phyloP scores from a whole-genome alignment of 1,284 basidiomycete genomes.

The Trametes polyzona region DNA sequence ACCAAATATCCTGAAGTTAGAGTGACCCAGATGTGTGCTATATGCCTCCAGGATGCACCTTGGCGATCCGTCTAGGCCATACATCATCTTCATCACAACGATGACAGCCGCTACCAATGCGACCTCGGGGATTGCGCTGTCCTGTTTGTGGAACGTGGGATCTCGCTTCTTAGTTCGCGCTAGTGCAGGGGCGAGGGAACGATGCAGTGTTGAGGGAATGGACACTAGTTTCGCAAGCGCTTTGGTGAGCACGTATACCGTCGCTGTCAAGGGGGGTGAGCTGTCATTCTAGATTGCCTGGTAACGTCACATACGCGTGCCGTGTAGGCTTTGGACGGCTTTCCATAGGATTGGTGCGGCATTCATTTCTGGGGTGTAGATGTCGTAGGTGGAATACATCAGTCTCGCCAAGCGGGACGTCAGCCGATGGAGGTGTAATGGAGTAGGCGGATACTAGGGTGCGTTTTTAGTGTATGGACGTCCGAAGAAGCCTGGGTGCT shows the following conservation, averaged over 20 bases:
- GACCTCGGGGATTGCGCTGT: conserved; percentile 78
- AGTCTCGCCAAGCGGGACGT: conserved; percentile 64
- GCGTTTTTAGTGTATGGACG: neutral
- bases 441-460: conserved; percentile 65
- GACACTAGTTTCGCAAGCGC: conserved; percentile 58
- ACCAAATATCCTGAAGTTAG: neutral
- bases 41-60: conserved; percentile 45
- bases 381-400: conserved; percentile 54
- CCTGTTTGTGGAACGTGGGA: conserved; percentile 52
- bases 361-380: conserved; percentile 82
- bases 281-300: too few relatives aligned
- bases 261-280: too few relatives aligned
- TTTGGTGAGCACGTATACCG: conserved; percentile 66
- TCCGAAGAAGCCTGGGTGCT: conserved; percentile 29
- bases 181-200: conserved; percentile 52
- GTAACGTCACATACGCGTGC: conserved; percentile 84
- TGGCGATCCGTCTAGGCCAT: conserved; percentile 75
- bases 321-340: conserved; percentile 68
- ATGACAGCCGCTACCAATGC: conserved; percentile 67
- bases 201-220: conserved; percentile 64
- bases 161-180: conserved; percentile 42
- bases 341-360: conserved; percentile 82
- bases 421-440: conserved; percentile 60
- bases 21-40: neutral
- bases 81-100: conserved; percentile 80